Percentiles rank a stretch among this genome's conserved stretches.
These are phyloP conservation scores for Pseudonitzschia delicatissima DNA, from an alignment of 108 stramenopile genomes.

Conservation along the genomic window DNA sequence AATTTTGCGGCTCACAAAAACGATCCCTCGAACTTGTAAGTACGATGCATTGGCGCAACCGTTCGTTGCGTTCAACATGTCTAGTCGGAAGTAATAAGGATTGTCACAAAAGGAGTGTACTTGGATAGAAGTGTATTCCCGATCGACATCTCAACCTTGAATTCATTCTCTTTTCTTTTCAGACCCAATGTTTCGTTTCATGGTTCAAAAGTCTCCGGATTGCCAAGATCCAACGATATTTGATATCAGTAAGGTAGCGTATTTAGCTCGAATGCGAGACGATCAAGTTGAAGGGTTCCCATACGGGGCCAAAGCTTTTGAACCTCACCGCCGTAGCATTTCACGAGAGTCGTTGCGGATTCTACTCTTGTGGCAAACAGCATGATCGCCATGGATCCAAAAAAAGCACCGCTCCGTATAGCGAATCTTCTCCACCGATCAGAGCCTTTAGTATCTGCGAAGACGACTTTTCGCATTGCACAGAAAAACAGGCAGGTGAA, in stretches of 20 bases:
- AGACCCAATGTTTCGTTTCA: slow-evolving; percentile 78
- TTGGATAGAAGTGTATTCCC: too few relatives aligned
- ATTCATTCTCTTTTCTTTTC: not conserved
- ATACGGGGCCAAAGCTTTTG: slow-evolving; percentile 33
- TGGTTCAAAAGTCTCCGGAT: slow-evolving; percentile 42
- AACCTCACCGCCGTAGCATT: slow-evolving; percentile 83
- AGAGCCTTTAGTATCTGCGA: slow-evolving; percentile 66
- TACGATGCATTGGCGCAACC: not conserved
- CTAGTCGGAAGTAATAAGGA: not conserved
- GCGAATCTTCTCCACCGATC: too few relatives aligned
- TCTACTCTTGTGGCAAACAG: slow-evolving; percentile 94
- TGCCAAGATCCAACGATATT: slow-evolving; percentile 38
- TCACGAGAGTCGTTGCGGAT: slow-evolving; percentile 94
- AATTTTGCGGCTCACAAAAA: slow-evolving; percentile 61
- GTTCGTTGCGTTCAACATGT: not conserved
- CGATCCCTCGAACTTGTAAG: slow-evolving; percentile 57
- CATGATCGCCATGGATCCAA: slow-evolving; percentile 72
- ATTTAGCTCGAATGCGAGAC: slow-evolving; percentile 46
- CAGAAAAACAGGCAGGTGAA: slow-evolving; percentile 36
- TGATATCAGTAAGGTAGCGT: slow-evolving; percentile 57
- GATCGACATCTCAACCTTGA: not conserved
- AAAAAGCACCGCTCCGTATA: too few relatives aligned
- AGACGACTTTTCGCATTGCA: slow-evolving; percentile 26
- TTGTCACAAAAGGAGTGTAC: not conserved
- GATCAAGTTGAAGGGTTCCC: slow-evolving; percentile 9